A percentile compares a stretch with the other conserved stretches of the same genome.
Evolutionary conservation across 768 basidiomycete species (phyloP).

Genomic region (Arthromyces matolae): DNA sequence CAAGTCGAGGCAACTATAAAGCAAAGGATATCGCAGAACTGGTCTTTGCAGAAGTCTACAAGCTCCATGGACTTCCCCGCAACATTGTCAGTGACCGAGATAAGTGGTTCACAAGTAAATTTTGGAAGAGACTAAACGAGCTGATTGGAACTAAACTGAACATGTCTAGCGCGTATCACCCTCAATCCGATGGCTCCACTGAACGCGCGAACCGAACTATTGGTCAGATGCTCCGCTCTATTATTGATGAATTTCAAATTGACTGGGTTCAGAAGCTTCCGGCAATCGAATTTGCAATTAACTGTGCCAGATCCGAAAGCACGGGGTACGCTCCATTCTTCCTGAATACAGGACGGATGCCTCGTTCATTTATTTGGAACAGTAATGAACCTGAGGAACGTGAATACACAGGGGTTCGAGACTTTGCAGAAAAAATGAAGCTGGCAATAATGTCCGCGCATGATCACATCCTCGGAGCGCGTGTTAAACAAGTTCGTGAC

Average conservation of each 20-base stretch:
- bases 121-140: not conserved
- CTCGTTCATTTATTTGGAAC: not conserved
- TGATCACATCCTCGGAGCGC: not conserved
- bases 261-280: not conserved
- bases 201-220: not conserved
- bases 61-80: too few species aligned
- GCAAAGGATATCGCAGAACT: too few species aligned
- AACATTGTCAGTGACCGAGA: not conserved
- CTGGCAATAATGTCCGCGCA: not conserved
- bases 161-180: not conserved
- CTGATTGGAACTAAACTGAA: not conserved
- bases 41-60: not conserved
- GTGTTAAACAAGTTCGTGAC: not conserved
- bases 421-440: not conserved
- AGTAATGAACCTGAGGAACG: not conserved
- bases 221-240: not conserved
- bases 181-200: not conserved
- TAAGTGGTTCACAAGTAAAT: not conserved
- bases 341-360: too few species aligned
- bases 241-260: not conserved
- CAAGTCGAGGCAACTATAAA: too few species aligned
- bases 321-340: too few species aligned
- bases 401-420: not conserved
- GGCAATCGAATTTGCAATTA: too few species aligned
- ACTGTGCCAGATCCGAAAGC: too few species aligned